These are phyloP conservation scores for Yarrowia sp. DNA, from an alignment of 805 yeast genomes.

Conservation along the genomic window DNA sequence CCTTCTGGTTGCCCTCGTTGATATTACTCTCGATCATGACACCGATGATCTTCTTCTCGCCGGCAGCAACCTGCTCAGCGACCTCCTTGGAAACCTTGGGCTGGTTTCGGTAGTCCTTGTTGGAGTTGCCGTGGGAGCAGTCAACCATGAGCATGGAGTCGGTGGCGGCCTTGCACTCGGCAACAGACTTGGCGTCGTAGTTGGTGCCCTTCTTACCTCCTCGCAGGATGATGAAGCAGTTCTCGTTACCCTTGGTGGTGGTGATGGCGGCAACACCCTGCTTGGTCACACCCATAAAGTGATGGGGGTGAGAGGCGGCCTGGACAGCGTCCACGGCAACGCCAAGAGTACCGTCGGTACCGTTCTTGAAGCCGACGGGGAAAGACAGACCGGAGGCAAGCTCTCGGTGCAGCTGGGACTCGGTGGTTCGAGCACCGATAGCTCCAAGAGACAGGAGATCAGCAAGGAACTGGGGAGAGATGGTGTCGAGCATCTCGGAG, in stretches of 20 bases:
- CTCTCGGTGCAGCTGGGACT: slow-evolving; percentile 96
- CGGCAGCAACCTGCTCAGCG: slow-evolving; percentile 75
- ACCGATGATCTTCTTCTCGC: slow-evolving; percentile 81
- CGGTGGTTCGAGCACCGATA: slow-evolving; percentile 98
- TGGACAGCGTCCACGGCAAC: slow-evolving; percentile 93
- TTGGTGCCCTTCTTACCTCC: slow-evolving; percentile 96
- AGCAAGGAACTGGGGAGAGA: slow-evolving; percentile 91
- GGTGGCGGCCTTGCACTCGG: slow-evolving; percentile 63
- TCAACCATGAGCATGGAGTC: slow-evolving; percentile 78
- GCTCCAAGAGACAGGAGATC: slow-evolving; percentile 94
- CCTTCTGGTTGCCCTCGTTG: slow-evolving; percentile 85
- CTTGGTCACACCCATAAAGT: slow-evolving; percentile 95
- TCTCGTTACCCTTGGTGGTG: slow-evolving; percentile 91
- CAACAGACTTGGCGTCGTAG: slow-evolving; percentile 78
- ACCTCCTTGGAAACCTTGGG: slow-evolving; percentile 85
- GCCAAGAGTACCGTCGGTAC: slow-evolving; percentile 91
- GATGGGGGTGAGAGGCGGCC: slow-evolving; percentile 90
- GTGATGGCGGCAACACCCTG: slow-evolving; percentile 96
- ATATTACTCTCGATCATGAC: slow-evolving; percentile 94
- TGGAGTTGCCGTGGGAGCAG: slow-evolving; percentile 97
- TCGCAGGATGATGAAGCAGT: slow-evolving; percentile 90
- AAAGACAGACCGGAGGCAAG: slow-evolving; percentile 96
- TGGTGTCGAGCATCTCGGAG: slow-evolving; percentile 96
- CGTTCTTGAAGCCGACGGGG: slow-evolving; percentile 98
- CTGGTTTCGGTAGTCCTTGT: slow-evolving; percentile 91